Evolutionary conservation across 1,284 basidiomycete species (phyloP), one percentile per base, ranked within the genome.

Genomic region (Ceratobasidium sp.): DNA sequence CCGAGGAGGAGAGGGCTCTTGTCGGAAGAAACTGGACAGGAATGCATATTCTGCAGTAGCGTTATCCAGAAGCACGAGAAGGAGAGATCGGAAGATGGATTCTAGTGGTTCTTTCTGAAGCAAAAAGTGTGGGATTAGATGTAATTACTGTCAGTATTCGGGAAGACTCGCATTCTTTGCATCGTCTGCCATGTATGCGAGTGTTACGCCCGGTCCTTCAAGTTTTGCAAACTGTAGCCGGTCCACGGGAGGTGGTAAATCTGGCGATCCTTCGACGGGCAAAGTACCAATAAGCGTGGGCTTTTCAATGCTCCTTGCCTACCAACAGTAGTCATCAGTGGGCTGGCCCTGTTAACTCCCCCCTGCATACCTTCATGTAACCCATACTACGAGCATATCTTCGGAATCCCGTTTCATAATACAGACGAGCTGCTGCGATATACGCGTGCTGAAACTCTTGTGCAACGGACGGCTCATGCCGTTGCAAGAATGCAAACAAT

Each of bases 321-420:
- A 68, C 27, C 67, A 57, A 3, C 52, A n/a, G n/a, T n/a, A 42
- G 40, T 25, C 22, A 12, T 22, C 10, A 53, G 54, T 29, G 4
- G n/a, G 45, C 6, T 47, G 45, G 7, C 22, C 10, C 45, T 12
- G 22, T 40, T 32, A 6, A 54, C 13, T 17, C 4, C 32, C 25
- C 15, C 60, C 57, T 55, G 57, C 79, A 74, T 56, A 91, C 89
- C 83, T 91, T 91, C 53, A 97, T 84, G 78, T 83, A 87, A 27
- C 87, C 86, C 52, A 98, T 81, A 74, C 89, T 90, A 34, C 97
- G 83, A 31, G 89, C 85, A 77, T 99, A 99, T 55, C 97, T 82
- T 70, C 97, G 82, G 76, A 99, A 96, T 0, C 91, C 94, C 17
- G 97, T 98, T 79, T 99, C 97, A 73, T 95, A 98, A 77, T 98